Evolutionary conservation across 345 rosid species (phyloP).

Genomic region (Salix udensis): DNA sequence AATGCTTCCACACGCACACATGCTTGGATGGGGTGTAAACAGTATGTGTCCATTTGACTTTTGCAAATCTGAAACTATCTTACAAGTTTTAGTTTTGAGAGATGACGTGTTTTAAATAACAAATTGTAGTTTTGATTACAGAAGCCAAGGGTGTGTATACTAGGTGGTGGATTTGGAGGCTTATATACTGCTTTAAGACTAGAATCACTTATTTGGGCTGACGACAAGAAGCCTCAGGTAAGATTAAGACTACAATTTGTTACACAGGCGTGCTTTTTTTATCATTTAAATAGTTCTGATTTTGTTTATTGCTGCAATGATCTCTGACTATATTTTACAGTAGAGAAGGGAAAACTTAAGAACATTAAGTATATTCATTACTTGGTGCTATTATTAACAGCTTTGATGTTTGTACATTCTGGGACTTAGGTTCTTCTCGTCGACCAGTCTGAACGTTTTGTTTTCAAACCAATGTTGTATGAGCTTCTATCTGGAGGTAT

Average conservation of each 20-base stretch:
- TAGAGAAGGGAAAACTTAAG: too few species aligned
- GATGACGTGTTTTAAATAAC: not conserved
- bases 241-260: not conserved
- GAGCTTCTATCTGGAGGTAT: conserved; percentile 92
- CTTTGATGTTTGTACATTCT: conserved; percentile 2
- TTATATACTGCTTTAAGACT: conserved; percentile 85
- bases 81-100: not conserved
- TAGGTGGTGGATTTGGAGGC: conserved; percentile 92
- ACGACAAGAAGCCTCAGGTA: conserved; percentile 75
- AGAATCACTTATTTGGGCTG: conserved; percentile 87
- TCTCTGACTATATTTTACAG: too few species aligned
- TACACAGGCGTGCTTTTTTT: too few species aligned
- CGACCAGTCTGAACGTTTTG: conserved; percentile 89
- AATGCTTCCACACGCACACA: too few species aligned
- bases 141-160: conserved; percentile 61
- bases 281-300: too few species aligned
- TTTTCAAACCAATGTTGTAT: conserved; percentile 92
- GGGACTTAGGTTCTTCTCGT: conserved; percentile 73
- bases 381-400: not conserved
- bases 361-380: not conserved
- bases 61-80: too few species aligned
- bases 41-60: too few species aligned
- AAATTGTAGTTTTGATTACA: conserved; percentile 18
- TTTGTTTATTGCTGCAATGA: too few species aligned
- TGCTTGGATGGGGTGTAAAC: too few species aligned